Evolutionary conservation across 352 stramenopile species (phyloP), one percentile per base, ranked within the genome.

Genomic region (Globisporangium sylvaticum): DNA sequence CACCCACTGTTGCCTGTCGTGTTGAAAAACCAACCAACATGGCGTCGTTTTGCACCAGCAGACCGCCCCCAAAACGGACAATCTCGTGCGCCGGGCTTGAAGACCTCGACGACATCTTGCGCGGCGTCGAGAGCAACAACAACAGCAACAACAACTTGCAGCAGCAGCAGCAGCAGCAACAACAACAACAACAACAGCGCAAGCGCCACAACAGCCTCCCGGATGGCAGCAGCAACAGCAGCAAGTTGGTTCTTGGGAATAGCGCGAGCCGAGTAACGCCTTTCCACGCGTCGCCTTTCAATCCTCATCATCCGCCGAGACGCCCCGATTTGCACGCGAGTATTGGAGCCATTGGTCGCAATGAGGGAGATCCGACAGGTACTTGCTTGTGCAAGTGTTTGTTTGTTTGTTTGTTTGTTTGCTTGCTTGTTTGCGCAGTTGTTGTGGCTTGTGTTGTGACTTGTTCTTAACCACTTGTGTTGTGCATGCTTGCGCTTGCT

Each of bases 21-120:
- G 34, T 34, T 58, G 53, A 39, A 14, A 14, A 27, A 10, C 14
- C 29, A 57, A 57, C 50, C 22, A 57, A 14, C 50, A 18, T 59
- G 9, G 1, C 25, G 25, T 12, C 52, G 27, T 37, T 32, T 15
- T 50, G 42, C 14, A 20, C 29, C 57, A 29, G 18, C 70, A 89
- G 80, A 62, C 77, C 79, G 10, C 81, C 82, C 57, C 81, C 81
- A 53, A 91, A 93, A 54, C 80, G 83, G 61, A 82, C 76, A 37
- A 75, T 79, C 18, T 81, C 84, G 31, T 80, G 78, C 62, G 83
- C 84, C 2, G 83, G 81, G 18, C 58, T 90, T 1, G 75, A 90
- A 62, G 71, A 87, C 64, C 69, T 84, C 14, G 75, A 87, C 46
- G 68, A 77, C 42, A 64, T 85, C 4, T 48, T 87, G 32, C 64